Percentiles rank a stretch among this genome's conserved stretches.
phyloP scores from a whole-genome alignment of 805 yeast species.

The Wickerhamomyces kurtzmanii region DNA sequence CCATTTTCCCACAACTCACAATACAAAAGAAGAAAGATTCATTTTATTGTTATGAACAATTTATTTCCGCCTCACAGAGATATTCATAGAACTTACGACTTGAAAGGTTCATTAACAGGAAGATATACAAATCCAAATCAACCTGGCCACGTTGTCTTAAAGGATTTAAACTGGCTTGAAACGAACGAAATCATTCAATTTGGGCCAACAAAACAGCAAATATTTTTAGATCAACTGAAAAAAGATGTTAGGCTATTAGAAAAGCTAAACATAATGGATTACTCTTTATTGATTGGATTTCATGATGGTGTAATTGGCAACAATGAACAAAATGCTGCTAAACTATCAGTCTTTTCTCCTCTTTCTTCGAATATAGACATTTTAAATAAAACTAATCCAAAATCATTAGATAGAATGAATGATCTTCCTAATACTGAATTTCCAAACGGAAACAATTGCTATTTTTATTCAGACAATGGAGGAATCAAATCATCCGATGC shows the following conservation, averaged over 20 bases:
- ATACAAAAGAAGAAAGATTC: slow-evolving; percentile 56
- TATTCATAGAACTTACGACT: slow-evolving; percentile 76
- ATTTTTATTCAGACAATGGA: slow-evolving; percentile 73
- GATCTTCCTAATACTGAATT: slow-evolving; percentile 34
- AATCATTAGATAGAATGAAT: slow-evolving; percentile 26
- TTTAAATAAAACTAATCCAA: slow-evolving; percentile 35
- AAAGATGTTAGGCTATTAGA: slow-evolving; percentile 68
- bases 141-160: slow-evolving; percentile 39
- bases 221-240: slow-evolving; percentile 59
- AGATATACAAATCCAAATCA: slow-evolving; percentile 39
- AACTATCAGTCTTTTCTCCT: slow-evolving; percentile 23
- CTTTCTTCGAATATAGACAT: slow-evolving; percentile 15
- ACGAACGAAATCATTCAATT: slow-evolving; percentile 52
- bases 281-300: slow-evolving; percentile 80
- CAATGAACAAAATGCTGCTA: slow-evolving; percentile 15
- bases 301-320: slow-evolving; percentile 65
- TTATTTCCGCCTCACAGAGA: slow-evolving; percentile 90
- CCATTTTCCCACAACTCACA: slow-evolving; percentile 40
- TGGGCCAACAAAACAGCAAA: slow-evolving; percentile 58
- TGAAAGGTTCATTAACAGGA: slow-evolving; percentile 90
- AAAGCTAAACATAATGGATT: slow-evolving; percentile 86
- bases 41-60: slow-evolving; percentile 94
- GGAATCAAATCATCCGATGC: slow-evolving; percentile 67
- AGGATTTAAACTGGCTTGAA: slow-evolving; percentile 86
- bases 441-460: slow-evolving; percentile 37